Evolutionary conservation across 768 basidiomycete species (phyloP).

Genomic region (Paxillus involutus): DNA sequence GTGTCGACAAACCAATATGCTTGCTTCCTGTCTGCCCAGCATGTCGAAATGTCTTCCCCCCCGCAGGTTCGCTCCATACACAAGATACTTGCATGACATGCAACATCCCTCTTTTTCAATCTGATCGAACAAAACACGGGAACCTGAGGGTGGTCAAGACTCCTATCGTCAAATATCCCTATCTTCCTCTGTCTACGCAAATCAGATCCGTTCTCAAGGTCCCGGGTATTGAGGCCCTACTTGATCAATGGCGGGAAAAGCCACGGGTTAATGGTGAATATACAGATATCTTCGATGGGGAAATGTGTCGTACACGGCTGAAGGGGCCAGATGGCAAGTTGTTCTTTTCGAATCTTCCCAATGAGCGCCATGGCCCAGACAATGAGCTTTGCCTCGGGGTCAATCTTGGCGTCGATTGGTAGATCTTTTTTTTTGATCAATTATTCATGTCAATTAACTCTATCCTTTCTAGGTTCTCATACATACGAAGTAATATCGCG

Average conservation of each 20-base stretch:
- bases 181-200: conserved; percentile 2
- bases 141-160: conserved; percentile 1
- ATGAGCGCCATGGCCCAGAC: background rate
- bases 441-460: too few relatives aligned
- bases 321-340: background rate
- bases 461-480: background rate
- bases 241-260: too few relatives aligned
- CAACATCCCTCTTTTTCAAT: too few relatives aligned
- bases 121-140: too few relatives aligned
- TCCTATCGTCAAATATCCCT: background rate
- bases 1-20: conserved; percentile 9
- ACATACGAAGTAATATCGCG: too few relatives aligned
- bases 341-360: background rate
- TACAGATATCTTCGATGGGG: background rate
- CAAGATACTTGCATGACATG: background rate
- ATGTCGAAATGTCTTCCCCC: conserved; percentile 21
- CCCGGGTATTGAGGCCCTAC: conserved; percentile 18
- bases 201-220: conserved; percentile 9
- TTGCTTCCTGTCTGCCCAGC: conserved; percentile 22
- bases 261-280: background rate
- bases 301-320: background rate
- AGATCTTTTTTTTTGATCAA: too few relatives aligned
- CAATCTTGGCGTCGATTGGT: background rate
- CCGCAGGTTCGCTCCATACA: background rate
- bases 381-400: background rate